Evolutionary conservation across 2,329 filamentous ascomycete species (phyloP).

Genomic region (Sphaerulina musiva): DNA sequence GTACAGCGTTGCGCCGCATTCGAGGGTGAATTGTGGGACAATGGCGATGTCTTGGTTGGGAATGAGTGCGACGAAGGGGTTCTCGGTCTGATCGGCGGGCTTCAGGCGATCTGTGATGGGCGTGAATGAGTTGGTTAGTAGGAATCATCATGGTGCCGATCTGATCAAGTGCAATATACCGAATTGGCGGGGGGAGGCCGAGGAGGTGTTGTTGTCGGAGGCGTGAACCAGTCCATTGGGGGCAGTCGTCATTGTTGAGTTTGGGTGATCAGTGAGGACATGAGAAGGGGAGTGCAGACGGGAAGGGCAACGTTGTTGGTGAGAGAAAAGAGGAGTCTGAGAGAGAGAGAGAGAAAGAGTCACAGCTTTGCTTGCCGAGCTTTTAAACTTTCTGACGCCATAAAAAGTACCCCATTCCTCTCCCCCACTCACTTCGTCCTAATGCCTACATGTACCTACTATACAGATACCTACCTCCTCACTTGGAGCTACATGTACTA

Average conservation of each 20-base stretch:
- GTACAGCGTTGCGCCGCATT: conserved; percentile 75
- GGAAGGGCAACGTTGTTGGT: no score
- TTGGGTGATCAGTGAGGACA: background rate
- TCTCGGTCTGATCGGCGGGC: conserved; percentile 64
- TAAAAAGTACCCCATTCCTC: no score
- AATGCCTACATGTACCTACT: no score
- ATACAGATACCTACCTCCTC: no score
- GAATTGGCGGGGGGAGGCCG: conserved; percentile 10
- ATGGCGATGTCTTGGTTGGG: conserved; percentile 81
- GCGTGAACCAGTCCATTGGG: conserved; percentile 27
- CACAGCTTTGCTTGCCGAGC: no score
- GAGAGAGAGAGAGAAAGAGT: no score
- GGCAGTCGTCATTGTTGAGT: conserved; percentile 23
- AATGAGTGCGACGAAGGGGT: conserved; percentile 80
- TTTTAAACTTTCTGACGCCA: no score
- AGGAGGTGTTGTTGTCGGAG: conserved; percentile 14
- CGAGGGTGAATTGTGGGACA: conserved; percentile 82
- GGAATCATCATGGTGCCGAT: background rate
- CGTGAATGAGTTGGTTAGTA: conserved; percentile 7
- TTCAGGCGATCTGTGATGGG: conserved; percentile 25
- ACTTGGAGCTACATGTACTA: no score
- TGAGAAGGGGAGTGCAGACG: background rate
- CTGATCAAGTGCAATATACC: conserved; percentile 7
- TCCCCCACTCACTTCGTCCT: no score
- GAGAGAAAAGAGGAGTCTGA: no score